phyloP scores from a whole-genome alignment of 2,329 filamentous ascomycete species.

The Diaporthe helianthi region DNA sequence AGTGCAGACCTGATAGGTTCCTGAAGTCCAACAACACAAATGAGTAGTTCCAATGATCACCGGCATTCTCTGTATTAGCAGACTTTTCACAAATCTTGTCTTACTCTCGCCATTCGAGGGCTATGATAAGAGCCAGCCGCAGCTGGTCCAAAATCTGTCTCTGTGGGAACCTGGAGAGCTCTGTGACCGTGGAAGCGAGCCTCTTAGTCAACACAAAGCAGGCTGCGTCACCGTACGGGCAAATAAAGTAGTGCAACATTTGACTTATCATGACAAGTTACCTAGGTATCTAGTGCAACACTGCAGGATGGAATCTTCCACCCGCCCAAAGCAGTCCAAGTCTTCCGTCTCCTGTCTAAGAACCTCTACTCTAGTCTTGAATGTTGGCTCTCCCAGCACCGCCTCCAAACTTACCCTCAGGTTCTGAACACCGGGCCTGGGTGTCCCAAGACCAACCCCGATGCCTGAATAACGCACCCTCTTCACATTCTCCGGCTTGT shows the following conservation, averaged over 20 bases:
- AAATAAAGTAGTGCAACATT: too few species aligned
- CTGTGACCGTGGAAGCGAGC: too few species aligned
- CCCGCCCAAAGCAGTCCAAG: conserved; percentile 42
- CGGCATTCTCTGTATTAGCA: neutral
- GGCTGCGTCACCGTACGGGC: too few species aligned
- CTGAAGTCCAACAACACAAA: neutral
- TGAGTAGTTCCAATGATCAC: neutral
- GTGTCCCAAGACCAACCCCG: conserved; percentile 43
- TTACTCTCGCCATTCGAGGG: neutral
- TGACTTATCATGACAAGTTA: too few species aligned
- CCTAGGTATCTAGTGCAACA: neutral
- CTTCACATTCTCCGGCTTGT: conserved; percentile 49
- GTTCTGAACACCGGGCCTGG: conserved; percentile 40
- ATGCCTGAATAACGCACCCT: conserved; percentile 45
- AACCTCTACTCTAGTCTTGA: conserved; percentile 36
- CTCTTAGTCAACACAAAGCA: too few species aligned
- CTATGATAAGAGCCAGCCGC: neutral
- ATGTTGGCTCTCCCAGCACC: conserved; percentile 40
- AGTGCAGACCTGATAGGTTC: neutral
- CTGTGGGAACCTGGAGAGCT: too few species aligned
- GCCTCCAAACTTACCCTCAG: conserved; percentile 42
- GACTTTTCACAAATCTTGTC: neutral
- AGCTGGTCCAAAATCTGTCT: too few species aligned
- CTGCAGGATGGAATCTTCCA: conserved; percentile 39
- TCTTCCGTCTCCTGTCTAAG: conserved; percentile 42